These are phyloP conservation scores for Boletus calvinii DNA, from an alignment of 1,284 basidiomycete genomes.

Conservation along the genomic window DNA sequence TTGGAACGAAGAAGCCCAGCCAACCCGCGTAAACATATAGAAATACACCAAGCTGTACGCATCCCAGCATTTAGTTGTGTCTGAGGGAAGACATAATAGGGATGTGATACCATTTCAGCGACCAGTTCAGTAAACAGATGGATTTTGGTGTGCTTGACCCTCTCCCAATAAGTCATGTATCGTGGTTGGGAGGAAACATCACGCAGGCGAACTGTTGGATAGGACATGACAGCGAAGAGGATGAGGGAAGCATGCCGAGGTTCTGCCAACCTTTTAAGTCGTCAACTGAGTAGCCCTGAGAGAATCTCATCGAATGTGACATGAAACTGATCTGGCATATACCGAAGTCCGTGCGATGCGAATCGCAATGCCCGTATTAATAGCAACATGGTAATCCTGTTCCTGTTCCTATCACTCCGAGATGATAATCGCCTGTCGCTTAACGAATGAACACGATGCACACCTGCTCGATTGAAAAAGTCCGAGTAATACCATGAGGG, in stretches of 20 bases:
- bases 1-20: constrained; percentile 6
- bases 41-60: constrained; percentile 44
- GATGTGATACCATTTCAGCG: constrained; percentile 54
- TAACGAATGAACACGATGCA: not conserved
- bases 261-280: constrained; percentile 16
- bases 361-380: constrained; percentile 3
- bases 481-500: constrained; percentile 5
- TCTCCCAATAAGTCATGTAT: constrained; percentile 53
- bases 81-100: not conserved
- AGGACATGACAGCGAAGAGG: constrained; percentile 18
- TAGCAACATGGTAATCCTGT: not conserved
- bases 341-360: not conserved
- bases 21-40: constrained; percentile 55
- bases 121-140: constrained; percentile 58
- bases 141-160: constrained; percentile 44
- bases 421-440: not conserved
- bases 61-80: constrained; percentile 30
- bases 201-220: constrained; percentile 37
- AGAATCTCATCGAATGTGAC: constrained; percentile 2
- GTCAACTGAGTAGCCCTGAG: not conserved
- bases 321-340: not conserved
- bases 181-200: constrained; percentile 42
- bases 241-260: not conserved
- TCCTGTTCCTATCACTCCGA: not conserved
- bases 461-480: not conserved